Conservation (phyloP, 805 yeast genomes). For the Metschnikowia orientalis region DNA sequence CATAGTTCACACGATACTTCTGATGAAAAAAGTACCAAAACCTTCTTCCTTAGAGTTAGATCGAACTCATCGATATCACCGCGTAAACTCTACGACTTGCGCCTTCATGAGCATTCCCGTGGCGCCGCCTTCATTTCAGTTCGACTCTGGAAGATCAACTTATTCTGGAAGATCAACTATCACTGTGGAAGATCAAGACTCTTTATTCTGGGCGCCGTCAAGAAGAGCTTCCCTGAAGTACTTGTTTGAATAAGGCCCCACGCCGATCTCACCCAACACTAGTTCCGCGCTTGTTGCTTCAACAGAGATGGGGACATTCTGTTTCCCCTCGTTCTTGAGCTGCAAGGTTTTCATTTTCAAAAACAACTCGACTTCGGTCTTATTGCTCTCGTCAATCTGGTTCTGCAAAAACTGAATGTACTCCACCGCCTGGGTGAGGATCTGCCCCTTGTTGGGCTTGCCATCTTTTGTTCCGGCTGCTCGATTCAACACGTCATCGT, state of each 20-base stretch:
- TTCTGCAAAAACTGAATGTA: conserved; percentile 65
- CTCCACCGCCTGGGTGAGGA: conserved; percentile 69
- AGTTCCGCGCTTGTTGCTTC: conserved; percentile 73
- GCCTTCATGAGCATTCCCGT: no score
- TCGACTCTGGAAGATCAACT: no score
- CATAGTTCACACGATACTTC: no score
- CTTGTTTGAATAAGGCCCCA: conserved; percentile 64
- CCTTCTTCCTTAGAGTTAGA: no score
- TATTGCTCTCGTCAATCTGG: conserved; percentile 70
- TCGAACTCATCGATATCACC: no score
- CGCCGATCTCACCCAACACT: conserved; percentile 74
- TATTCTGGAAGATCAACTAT: no score
- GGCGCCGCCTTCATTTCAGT: no score
- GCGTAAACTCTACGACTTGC: no score
- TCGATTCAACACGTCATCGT: conserved; percentile 10
- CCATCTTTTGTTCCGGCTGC: conserved; percentile 69
- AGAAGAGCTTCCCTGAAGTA: conserved; percentile 20
- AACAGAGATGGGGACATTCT: conserved; percentile 39
- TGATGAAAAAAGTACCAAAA: no score
- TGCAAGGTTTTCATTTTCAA: conserved; percentile 55
- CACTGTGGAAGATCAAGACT: not conserved
- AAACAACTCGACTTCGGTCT: conserved; percentile 71
- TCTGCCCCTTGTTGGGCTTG: conserved; percentile 81
- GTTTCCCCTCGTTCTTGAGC: conserved; percentile 35
- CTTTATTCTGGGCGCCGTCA: conserved; percentile 2